phyloP scores from a whole-genome alignment of 2,329 filamentous ascomycete species.

The Fusarium sp. region DNA sequence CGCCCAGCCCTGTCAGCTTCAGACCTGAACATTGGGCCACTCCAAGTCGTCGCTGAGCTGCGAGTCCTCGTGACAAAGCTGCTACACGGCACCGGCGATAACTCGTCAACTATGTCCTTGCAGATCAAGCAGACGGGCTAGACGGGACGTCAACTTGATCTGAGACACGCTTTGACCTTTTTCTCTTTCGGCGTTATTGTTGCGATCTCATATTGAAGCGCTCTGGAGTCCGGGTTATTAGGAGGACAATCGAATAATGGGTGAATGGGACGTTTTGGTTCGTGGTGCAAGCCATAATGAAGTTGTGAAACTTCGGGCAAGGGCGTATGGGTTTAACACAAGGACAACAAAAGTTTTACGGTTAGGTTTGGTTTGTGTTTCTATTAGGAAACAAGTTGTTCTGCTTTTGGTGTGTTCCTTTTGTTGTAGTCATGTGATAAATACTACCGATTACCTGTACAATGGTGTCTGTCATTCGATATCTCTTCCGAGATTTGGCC shows the following conservation, averaged over 20 bases:
- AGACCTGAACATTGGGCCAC: constrained; percentile 66
- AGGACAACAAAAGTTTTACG: constrained; percentile 31
- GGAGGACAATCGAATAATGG: constrained; percentile 29
- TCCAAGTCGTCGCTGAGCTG: constrained; percentile 46
- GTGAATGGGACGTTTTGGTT: constrained; percentile 17
- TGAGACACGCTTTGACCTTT: not conserved
- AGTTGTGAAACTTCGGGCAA: constrained; percentile 21
- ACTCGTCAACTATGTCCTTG: constrained; percentile 20
- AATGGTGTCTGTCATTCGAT: not conserved
- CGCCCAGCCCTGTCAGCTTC: constrained; percentile 73
- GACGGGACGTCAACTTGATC: not conserved
- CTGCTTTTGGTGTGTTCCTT: not conserved
- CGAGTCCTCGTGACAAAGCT: constrained; percentile 17
- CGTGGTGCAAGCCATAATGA: constrained; percentile 19
- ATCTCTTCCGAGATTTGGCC: not conserved
- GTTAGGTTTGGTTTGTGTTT: constrained; percentile 10
- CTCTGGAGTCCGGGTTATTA: constrained; percentile 37
- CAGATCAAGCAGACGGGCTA: not conserved
- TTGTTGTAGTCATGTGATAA: constrained; percentile 10
- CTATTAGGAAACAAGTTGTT: constrained; percentile 4
- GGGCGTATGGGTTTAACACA: constrained; percentile 36
- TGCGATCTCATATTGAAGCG: constrained; percentile 23
- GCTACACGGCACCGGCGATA: constrained; percentile 25
- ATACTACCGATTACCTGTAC: constrained; percentile 8
- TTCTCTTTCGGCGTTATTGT: constrained; percentile 32